Evolutionary conservation across 371 early-diverging fungal genomes (phyloP).

Genomic region (Mucor velutinosus): DNA sequence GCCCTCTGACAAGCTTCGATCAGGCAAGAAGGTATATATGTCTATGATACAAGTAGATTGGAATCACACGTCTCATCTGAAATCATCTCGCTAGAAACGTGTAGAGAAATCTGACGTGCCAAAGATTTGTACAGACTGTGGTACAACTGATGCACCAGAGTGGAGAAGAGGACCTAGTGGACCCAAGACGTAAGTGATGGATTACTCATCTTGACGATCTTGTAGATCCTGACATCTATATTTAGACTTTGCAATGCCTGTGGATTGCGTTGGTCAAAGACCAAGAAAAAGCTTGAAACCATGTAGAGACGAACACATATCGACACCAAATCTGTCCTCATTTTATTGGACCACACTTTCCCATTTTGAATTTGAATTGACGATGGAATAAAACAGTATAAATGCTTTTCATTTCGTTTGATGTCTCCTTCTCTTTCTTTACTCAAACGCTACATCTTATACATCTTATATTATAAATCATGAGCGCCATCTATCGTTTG

Average conservation of each 20-base stretch:
- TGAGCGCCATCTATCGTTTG: conserved; percentile 54
- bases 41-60: background rate
- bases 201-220: background rate
- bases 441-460: background rate
- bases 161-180: conserved; percentile 87
- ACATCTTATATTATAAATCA: conserved; percentile 1
- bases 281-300: conserved; percentile 19
- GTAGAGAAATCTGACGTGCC: conserved; percentile 5
- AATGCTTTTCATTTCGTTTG: background rate
- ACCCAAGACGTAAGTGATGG: conserved; percentile 55
- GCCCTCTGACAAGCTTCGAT: background rate
- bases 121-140: conserved; percentile 58
- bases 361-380: background rate
- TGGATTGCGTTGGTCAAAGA: conserved; percentile 51
- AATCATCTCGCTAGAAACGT: conserved; percentile 3
- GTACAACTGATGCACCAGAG: conserved; percentile 78
- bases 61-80: background rate
- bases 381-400: background rate
- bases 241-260: conserved; percentile 60
- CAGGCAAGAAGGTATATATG: conserved; percentile 25
- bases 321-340: background rate
- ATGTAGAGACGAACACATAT: background rate
- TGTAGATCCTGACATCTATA: background rate
- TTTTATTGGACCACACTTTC: background rate
- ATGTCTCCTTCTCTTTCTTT: background rate